Conservation (phyloP, 192 early-diverging fungal genomes). For the Chytriomyces sp. region DNA sequence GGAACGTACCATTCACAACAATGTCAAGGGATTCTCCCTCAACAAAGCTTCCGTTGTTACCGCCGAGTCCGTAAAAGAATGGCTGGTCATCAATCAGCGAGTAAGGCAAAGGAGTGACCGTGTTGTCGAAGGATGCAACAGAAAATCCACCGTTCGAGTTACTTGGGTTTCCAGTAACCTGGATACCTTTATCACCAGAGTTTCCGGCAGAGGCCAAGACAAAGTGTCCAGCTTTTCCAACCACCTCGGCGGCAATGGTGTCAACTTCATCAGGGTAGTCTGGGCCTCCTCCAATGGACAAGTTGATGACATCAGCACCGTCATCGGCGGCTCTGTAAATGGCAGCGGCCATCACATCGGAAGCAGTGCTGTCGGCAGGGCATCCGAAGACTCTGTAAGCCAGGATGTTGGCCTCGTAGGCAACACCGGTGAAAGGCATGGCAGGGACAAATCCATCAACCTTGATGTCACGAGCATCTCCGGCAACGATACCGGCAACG, state of each 20-base stretch:
- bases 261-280: constrained; percentile 67
- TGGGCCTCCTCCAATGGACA: constrained; percentile 75
- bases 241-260: constrained; percentile 59
- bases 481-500: constrained; percentile 54
- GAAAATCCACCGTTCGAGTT: constrained; percentile 29
- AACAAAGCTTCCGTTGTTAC: background rate
- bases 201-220: constrained; percentile 77
- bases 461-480: constrained; percentile 37
- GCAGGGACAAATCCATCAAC: constrained; percentile 6
- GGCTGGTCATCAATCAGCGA: background rate
- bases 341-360: constrained; percentile 78
- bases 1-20: constrained; percentile 21
- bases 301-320: constrained; percentile 80
- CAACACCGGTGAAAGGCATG: constrained; percentile 66
- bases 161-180: constrained; percentile 43
- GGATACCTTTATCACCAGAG: constrained; percentile 66
- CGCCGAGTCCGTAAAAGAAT: background rate
- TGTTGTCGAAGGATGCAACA: constrained; percentile 25
- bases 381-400: constrained; percentile 77
- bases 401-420: constrained; percentile 80
- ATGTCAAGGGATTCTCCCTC: constrained; percentile 13
- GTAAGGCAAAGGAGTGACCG: background rate
- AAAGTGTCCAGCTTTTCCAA: constrained; percentile 47
- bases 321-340: constrained; percentile 73
- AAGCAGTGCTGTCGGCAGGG: constrained; percentile 49